Conservation (phyloP, 345 rosid species). For the Salix viminalis region DNA sequence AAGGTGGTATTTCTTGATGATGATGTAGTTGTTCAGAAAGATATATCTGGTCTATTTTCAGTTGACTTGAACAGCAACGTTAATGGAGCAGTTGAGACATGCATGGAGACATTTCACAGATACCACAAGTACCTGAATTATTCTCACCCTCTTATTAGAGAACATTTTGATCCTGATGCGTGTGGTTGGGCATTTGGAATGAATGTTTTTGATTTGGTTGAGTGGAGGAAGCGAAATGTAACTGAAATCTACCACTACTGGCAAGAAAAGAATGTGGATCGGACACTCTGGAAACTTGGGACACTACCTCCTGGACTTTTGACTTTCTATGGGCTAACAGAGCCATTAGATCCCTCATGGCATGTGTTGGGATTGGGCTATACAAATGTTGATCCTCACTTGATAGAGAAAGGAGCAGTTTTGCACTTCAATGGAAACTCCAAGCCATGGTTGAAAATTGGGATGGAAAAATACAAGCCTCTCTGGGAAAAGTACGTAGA, state of each 20-base stretch:
- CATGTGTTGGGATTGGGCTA: constrained; percentile 92
- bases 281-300: constrained; percentile 91
- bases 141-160: constrained; percentile 67
- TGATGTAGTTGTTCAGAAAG: constrained; percentile 67
- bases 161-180: constrained; percentile 91
- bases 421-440: constrained; percentile 90
- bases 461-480: constrained; percentile 88
- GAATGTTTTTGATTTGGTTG: constrained; percentile 82
- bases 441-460: constrained; percentile 97
- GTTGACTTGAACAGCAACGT: constrained; percentile 69
- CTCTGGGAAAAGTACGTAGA: constrained; percentile 91
- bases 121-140: constrained; percentile 43
- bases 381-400: constrained; percentile 65
- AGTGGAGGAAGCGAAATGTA: constrained; percentile 88
- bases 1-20: constrained; percentile 89
- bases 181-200: constrained; percentile 98
- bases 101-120: constrained; percentile 95
- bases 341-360: constrained; percentile 77
- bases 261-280: constrained; percentile 83
- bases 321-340: constrained; percentile 84
- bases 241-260: constrained; percentile 87
- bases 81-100: constrained; percentile 96
- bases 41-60: constrained; percentile 36
- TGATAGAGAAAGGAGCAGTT: constrained; percentile 88
- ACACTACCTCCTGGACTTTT: constrained; percentile 85